phyloP scores from a whole-genome alignment of 106 monocot species.

The Triglochin maritima region DNA sequence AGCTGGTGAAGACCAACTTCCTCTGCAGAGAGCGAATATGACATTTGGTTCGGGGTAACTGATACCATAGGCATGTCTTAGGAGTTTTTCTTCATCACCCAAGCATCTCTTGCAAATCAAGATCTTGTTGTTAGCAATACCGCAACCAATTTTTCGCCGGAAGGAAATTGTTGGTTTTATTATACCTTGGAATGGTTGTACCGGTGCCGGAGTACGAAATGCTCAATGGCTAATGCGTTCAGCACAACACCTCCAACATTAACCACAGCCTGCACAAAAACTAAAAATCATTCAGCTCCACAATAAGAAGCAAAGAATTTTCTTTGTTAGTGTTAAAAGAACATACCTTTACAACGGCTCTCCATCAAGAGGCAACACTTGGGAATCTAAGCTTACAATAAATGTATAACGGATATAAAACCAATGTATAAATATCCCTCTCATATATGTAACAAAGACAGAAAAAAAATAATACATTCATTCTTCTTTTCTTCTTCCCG shows the following conservation, averaged over 20 bases:
- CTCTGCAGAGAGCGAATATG: constrained; percentile 87
- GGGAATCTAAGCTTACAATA: too few species aligned
- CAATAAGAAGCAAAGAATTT: neutral
- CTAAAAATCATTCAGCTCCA: neutral
- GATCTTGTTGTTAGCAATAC: neutral
- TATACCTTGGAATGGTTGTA: neutral
- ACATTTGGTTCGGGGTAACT: constrained; percentile 83
- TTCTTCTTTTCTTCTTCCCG: too few species aligned
- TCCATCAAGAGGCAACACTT: too few species aligned
- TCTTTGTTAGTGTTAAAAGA: too few species aligned
- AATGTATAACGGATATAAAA: too few species aligned
- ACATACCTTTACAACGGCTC: too few species aligned
- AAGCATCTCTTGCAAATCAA: constrained; percentile 21
- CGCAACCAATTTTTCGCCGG: neutral
- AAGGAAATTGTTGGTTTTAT: neutral
- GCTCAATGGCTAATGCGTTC: constrained; percentile 83
- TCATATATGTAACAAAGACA: too few species aligned
- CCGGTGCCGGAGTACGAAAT: constrained; percentile 67
- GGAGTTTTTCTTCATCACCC: constrained; percentile 41
- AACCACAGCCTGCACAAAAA: constrained; percentile 41
- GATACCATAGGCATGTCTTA: constrained; percentile 41
- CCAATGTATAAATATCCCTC: too few species aligned
- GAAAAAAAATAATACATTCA: too few species aligned
- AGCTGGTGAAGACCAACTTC: constrained; percentile 77
- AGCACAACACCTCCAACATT: constrained; percentile 77